phyloP scores from a whole-genome alignment of 1,284 basidiomycete genomes.

The Hymenochaete sp. region DNA sequence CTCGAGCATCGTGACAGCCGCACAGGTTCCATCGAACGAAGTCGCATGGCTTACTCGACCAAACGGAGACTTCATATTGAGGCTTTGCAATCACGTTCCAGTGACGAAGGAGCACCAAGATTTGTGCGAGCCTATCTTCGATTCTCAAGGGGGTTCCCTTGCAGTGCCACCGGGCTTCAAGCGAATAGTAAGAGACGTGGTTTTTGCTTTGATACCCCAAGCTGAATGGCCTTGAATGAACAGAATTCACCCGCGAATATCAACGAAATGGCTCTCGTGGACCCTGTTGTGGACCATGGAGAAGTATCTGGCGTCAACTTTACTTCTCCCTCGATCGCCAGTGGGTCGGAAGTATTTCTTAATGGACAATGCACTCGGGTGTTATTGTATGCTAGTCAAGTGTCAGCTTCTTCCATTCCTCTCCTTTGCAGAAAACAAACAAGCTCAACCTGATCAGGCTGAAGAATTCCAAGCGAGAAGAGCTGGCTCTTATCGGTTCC shows the following conservation, averaged over 20 bases:
- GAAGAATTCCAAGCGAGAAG: conserved; percentile 41
- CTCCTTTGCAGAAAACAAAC: neutral
- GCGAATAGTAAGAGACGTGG: conserved; percentile 4
- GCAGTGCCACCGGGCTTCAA: conserved; percentile 17
- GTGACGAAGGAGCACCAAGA: conserved; percentile 17
- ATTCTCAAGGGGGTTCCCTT: conserved; percentile 14
- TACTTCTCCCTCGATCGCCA: conserved; percentile 1
- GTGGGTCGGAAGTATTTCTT: conserved; percentile 21
- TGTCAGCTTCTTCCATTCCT: conserved; percentile 7
- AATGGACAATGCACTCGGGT: conserved; percentile 34
- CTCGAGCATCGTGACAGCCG: conserved; percentile 31
- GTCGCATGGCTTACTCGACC: conserved; percentile 34
- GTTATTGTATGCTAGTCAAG: conserved; percentile 33
- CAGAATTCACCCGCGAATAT: neutral
- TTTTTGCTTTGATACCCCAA: neutral
- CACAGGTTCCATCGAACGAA: conserved; percentile 31
- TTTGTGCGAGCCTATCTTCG: conserved; percentile 24
- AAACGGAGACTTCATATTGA: conserved; percentile 28
- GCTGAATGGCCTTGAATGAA: neutral
- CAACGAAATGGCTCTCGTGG: neutral
- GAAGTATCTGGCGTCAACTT: conserved; percentile 17
- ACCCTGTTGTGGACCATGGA: conserved; percentile 13
- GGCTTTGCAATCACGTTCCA: conserved; percentile 42
- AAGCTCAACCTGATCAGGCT: conserved; percentile 28
- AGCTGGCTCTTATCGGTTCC: conserved; percentile 39